These are phyloP conservation scores for Zygotorulaspora sp. DNA, from an alignment of 805 yeast species.

Conservation along the genomic window DNA sequence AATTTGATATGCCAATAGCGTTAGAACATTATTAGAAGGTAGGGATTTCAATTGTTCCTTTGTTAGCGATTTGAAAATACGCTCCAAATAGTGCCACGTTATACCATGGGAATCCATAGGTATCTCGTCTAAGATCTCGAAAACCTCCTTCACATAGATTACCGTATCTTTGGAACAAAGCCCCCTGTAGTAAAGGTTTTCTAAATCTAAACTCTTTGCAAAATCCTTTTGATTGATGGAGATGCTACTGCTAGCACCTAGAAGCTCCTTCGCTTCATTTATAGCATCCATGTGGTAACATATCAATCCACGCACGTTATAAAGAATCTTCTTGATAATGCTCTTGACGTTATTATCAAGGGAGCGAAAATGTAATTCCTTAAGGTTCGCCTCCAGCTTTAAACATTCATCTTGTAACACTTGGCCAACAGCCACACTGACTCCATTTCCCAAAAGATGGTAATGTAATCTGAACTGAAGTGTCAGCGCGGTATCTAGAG, in stretches of 20 bases:
- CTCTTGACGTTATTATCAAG: constrained; percentile 2
- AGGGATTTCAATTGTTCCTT: constrained; percentile 4
- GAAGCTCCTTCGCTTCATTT: constrained; percentile 8
- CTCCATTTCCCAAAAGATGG: constrained; percentile 22
- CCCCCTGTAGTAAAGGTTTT: constrained; percentile 24
- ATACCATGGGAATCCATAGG: constrained; percentile 27
- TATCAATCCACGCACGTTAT: constrained; percentile 21
- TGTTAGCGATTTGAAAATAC: constrained; percentile 20
- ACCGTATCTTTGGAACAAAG: constrained; percentile 4
- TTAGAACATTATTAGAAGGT: constrained; percentile 8
- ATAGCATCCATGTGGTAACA: constrained; percentile 12
- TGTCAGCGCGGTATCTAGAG: constrained; percentile 25
- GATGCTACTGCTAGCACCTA: constrained; percentile 10
- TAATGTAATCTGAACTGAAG: constrained; percentile 30
- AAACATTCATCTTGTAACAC: constrained; percentile 22
- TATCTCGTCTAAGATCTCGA: constrained; percentile 12
- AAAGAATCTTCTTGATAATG: constrained; percentile 18
- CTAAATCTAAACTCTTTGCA: constrained; percentile 21
- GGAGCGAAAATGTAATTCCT: not conserved
- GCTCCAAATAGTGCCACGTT: constrained; percentile 22
- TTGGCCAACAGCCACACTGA: constrained; percentile 13
- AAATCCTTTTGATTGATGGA: constrained; percentile 10
- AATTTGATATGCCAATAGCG: constrained; percentile 8
- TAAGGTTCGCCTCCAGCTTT: constrained; percentile 10
- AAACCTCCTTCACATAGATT: constrained; percentile 13